Evolutionary conservation across 1,139 yeast genomes (phyloP), one percentile per base, ranked within the genome.

Genomic region (Debaryomycetaceae sp.): DNA sequence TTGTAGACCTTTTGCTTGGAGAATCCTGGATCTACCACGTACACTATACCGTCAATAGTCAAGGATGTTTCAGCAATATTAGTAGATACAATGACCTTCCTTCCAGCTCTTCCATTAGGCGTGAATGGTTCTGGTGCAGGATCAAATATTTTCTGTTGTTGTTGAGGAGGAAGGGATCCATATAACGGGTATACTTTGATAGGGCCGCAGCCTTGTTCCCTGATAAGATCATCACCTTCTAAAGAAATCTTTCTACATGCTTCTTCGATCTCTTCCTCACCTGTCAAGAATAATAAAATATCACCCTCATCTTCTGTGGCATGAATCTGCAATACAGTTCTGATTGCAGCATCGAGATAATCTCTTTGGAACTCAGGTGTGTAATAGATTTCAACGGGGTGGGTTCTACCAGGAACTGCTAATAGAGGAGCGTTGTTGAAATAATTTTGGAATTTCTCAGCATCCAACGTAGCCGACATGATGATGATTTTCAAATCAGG

Each of bases 261-360:
- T 57, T 91, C 98, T 69, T 93, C 99, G 64, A 93, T 93, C 67
- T 93, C 99, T 60, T 93, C 99, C 68, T 93, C 98, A 75, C 99
- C 99, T 0, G 98, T 93, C 54, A 93, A 74, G 60, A 93, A 93
- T 47, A 93, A 65, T 41, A 93, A 69, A 45, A 93, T 83, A 66
- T 93, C 99, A 48, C 99, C 99, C 48, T 83, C 90, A 38, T 84
- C 96, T 63, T 93, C 98, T 20, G 97, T 88, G 31, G 97, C 96
- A 66, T 93, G 99, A 53, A 93, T 93, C 65, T 93, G 98, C 53
- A 93, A 72, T 11, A 91, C 99, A 0, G 98, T 93, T 53, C 97
- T 76, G 48, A 93, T 87, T 1, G 99, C 96, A 34, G 97, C 88
- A 62, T 91, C 98, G 57, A 93, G 71, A 60, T 93, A 93, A 62